Percentiles rank a stretch among this genome's conserved stretches.
These are phyloP conservation scores for Psilocybe mexicana DNA, from an alignment of 1,284 basidiomycete species.

Conservation along the genomic window DNA sequence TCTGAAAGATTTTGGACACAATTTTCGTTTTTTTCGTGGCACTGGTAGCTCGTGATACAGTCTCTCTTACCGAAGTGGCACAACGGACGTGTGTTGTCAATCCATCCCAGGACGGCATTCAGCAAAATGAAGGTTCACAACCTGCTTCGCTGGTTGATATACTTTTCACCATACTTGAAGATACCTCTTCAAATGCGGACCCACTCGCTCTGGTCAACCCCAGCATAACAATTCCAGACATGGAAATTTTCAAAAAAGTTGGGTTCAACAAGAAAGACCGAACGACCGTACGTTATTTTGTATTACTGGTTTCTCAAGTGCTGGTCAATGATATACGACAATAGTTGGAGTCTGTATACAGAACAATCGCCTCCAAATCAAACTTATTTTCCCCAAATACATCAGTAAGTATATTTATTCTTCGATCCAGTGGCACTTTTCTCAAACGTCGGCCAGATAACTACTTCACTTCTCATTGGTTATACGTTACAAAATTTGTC, in stretches of 20 bases:
- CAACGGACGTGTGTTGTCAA: slow-evolving; percentile 26
- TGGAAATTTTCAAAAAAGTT: slow-evolving; percentile 39
- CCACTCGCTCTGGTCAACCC: slow-evolving; percentile 40
- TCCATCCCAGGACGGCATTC: slow-evolving; percentile 5
- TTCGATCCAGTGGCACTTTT: slow-evolving; percentile 2
- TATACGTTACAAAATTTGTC: slow-evolving; percentile 42
- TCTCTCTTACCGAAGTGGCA: slow-evolving; percentile 53
- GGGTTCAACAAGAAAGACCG: slow-evolving; percentile 52
- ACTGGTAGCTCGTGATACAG: slow-evolving; percentile 56
- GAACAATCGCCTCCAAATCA: slow-evolving; percentile 48
- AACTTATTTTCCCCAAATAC: slow-evolving; percentile 39
- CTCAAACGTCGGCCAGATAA: slow-evolving; percentile 42
- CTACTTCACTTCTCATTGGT: slow-evolving; percentile 54
- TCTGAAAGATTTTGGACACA: slow-evolving; percentile 56
- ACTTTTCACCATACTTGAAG: slow-evolving; percentile 46
- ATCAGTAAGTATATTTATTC: slow-evolving; percentile 34
- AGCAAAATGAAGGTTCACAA: slow-evolving; percentile 7
- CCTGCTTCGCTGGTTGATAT: slow-evolving; percentile 35
- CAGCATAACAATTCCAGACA: slow-evolving; percentile 29
- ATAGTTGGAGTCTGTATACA: slow-evolving; percentile 47
- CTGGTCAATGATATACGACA: neutral
- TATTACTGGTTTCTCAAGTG: neutral
- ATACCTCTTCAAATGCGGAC: slow-evolving; percentile 39
- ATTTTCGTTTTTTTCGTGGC: slow-evolving; percentile 58
- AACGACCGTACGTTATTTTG: slow-evolving; percentile 35